Evolutionary conservation across 352 stramenopile genomes (phyloP).

Genomic region (Phytopythium kandeliae): DNA sequence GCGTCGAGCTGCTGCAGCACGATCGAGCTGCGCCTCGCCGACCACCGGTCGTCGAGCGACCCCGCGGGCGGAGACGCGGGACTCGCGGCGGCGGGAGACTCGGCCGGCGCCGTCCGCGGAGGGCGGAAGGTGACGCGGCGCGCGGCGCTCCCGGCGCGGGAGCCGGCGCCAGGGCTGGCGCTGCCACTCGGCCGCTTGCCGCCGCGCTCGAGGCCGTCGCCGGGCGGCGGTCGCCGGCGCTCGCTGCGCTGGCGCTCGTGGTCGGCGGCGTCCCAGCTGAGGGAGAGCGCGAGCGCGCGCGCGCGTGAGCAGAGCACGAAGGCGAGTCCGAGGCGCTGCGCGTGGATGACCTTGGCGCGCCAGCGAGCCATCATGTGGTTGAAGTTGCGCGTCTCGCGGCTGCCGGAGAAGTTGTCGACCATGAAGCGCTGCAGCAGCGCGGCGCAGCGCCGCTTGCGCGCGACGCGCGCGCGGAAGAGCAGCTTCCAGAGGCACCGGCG

Average conservation of each 20-base stretch:
- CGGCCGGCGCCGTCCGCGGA: neutral
- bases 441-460: constrained; percentile 26
- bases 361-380: constrained; percentile 71
- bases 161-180: constrained; percentile 3
- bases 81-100: neutral
- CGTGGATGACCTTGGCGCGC: constrained; percentile 65
- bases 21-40: constrained; percentile 4
- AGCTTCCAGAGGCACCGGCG: constrained; percentile 70
- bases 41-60: neutral
- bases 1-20: constrained; percentile 32
- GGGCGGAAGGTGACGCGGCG: constrained; percentile 1
- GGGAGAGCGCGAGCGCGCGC: constrained; percentile 42
- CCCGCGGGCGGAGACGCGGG: neutral
- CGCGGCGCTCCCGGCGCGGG: neutral
- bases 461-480: constrained; percentile 43
- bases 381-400: constrained; percentile 61
- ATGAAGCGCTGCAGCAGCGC: constrained; percentile 50
- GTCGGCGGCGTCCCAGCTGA: constrained; percentile 60
- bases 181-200: neutral
- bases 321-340: constrained; percentile 37
- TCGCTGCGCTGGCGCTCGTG: constrained; percentile 63
- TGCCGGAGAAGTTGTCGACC: constrained; percentile 46
- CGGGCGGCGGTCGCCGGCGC: constrained; percentile 16
- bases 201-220: neutral
- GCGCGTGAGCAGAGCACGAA: constrained; percentile 56